Percentiles rank a stretch among this genome's conserved stretches.
phyloP scores from a whole-genome alignment of 164 flowering plant genomes.

The Pachysandra terminalis region DNA sequence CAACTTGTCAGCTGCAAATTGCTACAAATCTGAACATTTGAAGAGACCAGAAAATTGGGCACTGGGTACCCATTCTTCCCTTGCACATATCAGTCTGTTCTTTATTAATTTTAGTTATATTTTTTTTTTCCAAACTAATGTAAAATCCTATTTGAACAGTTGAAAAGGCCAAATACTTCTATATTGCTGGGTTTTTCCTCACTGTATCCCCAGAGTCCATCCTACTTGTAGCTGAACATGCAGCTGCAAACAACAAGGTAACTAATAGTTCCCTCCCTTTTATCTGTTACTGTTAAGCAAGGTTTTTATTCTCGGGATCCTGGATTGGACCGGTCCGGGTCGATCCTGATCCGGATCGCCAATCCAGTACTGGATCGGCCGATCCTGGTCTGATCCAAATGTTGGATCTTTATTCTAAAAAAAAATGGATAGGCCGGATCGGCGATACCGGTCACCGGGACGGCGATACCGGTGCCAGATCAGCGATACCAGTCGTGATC shows the following conservation, averaged over 20 bases:
- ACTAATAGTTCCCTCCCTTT: neutral
- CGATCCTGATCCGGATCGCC: no score
- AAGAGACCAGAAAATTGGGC: conserved; percentile 96
- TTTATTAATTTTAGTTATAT: neutral
- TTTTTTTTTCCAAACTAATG: neutral
- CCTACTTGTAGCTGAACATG: conserved; percentile 71
- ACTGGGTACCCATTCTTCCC: conserved; percentile 41
- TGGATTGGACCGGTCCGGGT: no score
- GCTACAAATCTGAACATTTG: conserved; percentile 89
- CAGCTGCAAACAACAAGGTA: conserved; percentile 71
- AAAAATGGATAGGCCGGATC: no score
- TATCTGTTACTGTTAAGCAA: no score
- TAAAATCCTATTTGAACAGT: conserved; percentile 38
- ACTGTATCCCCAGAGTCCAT: conserved; percentile 95
- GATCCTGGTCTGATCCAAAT: no score
- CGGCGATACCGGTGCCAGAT: no score
- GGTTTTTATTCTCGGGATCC: no score
- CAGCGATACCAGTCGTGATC: no score
- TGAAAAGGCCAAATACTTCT: conserved; percentile 88
- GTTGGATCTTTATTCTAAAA: no score
- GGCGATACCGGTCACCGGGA: no score
- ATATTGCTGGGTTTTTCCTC: conserved; percentile 94
- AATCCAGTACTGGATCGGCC: no score
- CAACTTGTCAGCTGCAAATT: conserved; percentile 92
- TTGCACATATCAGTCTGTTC: neutral